These are phyloP conservation scores for Haplographium delicatum DNA, from an alignment of 495 filamentous ascomycete species.

Conservation along the genomic window DNA sequence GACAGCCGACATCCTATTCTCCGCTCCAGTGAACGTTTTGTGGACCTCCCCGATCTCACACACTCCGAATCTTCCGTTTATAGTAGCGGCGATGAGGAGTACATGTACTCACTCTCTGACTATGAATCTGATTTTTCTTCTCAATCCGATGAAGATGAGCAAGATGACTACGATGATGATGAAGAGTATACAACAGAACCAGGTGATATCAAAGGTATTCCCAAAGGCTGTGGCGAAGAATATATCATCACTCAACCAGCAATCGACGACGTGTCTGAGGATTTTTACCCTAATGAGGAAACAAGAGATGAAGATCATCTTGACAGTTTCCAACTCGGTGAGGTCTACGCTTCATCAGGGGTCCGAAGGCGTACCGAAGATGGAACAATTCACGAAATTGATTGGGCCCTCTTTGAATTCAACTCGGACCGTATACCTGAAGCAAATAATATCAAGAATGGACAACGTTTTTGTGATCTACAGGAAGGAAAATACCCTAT, in stretches of 20 bases:
- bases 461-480: slow-evolving; percentile 27
- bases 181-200: slow-evolving; percentile 42
- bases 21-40: slow-evolving; percentile 29
- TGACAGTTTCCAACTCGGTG: slow-evolving; percentile 69
- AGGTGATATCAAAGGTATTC: slow-evolving; percentile 81
- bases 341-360: slow-evolving; percentile 84
- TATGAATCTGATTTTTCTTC: slow-evolving; percentile 20
- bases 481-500: slow-evolving; percentile 17
- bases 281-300: slow-evolving; percentile 61
- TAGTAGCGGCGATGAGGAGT: slow-evolving; percentile 25
- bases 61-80: slow-evolving; percentile 22
- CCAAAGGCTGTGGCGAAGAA: slow-evolving; percentile 64
- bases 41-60: slow-evolving; percentile 22
- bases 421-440: slow-evolving; percentile 70
- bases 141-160: background rate
- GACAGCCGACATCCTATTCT: slow-evolving; percentile 29
- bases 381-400: slow-evolving; percentile 80
- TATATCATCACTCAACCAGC: slow-evolving; percentile 81
- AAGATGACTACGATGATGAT: slow-evolving; percentile 10
- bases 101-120: slow-evolving; percentile 24
- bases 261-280: slow-evolving; percentile 75
- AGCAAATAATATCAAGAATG: slow-evolving; percentile 45
- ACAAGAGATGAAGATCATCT: slow-evolving; percentile 68
- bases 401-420: slow-evolving; percentile 91
- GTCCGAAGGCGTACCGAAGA: slow-evolving; percentile 62